Base-by-base conservation (phyloP, 148 eudicot genomes). In the Selenicereus undatus region DNA sequence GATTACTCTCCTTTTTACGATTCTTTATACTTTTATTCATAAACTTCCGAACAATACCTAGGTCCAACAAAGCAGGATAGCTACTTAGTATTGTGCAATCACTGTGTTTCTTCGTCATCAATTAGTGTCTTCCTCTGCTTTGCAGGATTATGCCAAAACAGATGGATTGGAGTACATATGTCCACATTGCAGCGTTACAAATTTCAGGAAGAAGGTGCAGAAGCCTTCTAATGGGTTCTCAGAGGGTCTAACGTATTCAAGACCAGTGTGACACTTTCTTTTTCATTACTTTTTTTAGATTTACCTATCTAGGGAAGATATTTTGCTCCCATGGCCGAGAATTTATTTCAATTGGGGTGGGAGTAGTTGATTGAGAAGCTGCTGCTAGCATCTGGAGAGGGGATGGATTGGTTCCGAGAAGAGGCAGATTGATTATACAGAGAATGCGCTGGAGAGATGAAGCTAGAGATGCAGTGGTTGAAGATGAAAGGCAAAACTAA, bases 131-230 rank as follows among this genome's bases (percentile, higher is more conserved):
- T 48, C 27, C 64, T 62, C 71, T 22, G 58, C 7, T 71, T 45
- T 83, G 80, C 92, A 95, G 99, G 99, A 95, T 86, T 95, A 95
- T 83, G 99, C 99, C 43, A 95, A 95, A 89, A 93, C 99, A 54
- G 99, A 95, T 82, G 99, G 99, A 52, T 86, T 95, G 45, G 99
- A 95, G 82, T 95, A 95, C 93, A 92, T 95, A 84, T 95, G 98
- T 81, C 99, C 99, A 11, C 96, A 93, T 75, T 95, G 99, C 92
- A 95, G 95, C 77, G 88, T 96, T 68, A 87, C 98, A 39, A 93
- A 89, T 82, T 91, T 89, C 85, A 91, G 92, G 89, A 93, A 95
- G 90, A 95, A 92, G 83, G 29, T 88, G 77, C 92, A 86, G 70
- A 95, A 88, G 84, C 88, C 94, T 48, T 78, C 92, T 26, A 92